phyloP scores from a whole-genome alignment of 441 rosid genomes.

The Croton setiger region DNA sequence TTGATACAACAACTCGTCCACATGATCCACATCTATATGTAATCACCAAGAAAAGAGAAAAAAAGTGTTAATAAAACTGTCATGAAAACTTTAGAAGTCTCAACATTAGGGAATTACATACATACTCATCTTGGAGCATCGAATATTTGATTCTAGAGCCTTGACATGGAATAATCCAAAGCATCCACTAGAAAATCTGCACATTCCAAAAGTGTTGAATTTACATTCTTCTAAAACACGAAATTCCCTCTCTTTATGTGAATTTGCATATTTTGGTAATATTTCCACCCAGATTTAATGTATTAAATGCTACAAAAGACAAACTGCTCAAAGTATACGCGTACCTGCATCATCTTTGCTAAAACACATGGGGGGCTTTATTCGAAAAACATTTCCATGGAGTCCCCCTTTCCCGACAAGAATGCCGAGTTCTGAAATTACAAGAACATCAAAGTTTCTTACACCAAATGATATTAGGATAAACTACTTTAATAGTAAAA shows the following conservation, averaged over 20 bases:
- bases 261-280: too few species aligned
- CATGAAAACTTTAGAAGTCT: too few species aligned
- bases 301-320: conserved; percentile 2
- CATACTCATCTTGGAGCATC: too few species aligned
- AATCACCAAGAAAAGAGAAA: too few species aligned
- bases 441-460: conserved; percentile 11
- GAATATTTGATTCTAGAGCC: conserved; percentile 43
- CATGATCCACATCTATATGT: too few species aligned
- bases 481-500: background rate
- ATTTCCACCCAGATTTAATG: background rate
- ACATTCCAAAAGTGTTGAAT: background rate
- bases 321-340: conserved; percentile 3
- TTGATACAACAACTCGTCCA: too few species aligned
- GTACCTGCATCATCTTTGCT: conserved; percentile 88
- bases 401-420: conserved; percentile 93
- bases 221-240: background rate
- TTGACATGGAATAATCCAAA: conserved; percentile 71
- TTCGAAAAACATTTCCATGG: conserved; percentile 81
- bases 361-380: conserved; percentile 95
- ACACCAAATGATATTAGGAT: background rate
- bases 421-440: conserved; percentile 56
- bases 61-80: too few species aligned
- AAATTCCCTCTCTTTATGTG: background rate
- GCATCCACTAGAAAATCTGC: conserved; percentile 93
- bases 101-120: too few species aligned